phyloP scores from a whole-genome alignment of 345 rosid species.

The Eutrema heterophyllum region DNA sequence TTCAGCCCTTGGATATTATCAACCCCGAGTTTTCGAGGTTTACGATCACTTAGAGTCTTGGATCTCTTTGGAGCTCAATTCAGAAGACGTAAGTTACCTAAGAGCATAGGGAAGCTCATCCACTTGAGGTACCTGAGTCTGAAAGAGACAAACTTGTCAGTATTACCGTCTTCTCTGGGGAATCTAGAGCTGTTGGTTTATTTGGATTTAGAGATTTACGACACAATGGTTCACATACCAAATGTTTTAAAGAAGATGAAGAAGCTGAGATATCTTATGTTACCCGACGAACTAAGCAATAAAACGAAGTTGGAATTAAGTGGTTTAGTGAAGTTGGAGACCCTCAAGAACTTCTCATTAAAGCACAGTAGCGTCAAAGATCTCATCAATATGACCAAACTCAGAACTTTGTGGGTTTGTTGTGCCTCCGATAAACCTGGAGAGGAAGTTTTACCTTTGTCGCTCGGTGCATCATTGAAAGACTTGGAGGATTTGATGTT shows the following conservation, averaged over 20 bases:
- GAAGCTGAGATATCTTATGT: slow-evolving; percentile 20
- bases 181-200: slow-evolving; percentile 13
- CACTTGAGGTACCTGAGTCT: slow-evolving; percentile 31
- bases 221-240: slow-evolving; percentile 17
- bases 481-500: slow-evolving; percentile 16
- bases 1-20: slow-evolving; percentile 28
- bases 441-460: neutral
- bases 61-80: slow-evolving; percentile 29
- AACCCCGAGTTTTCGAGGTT: slow-evolving; percentile 10
- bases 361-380: slow-evolving; percentile 8
- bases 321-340: slow-evolving; percentile 16
- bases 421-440: neutral
- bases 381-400: slow-evolving; percentile 12
- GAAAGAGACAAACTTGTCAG: slow-evolving; percentile 3
- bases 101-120: slow-evolving; percentile 34
- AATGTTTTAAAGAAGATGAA: slow-evolving; percentile 20
- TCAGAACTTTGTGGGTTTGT: slow-evolving; percentile 14
- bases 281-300: slow-evolving; percentile 8
- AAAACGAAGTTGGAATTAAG: slow-evolving; percentile 3
- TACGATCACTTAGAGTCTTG: slow-evolving; percentile 33
- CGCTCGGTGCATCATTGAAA: neutral
- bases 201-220: slow-evolving; percentile 19
- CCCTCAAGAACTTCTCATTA: slow-evolving; percentile 10
- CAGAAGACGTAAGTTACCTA: slow-evolving; percentile 17
- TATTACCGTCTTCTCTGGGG: slow-evolving; percentile 21